phyloP scores from a whole-genome alignment of 2,329 filamentous ascomycete genomes.

The Exophiala calicioides region DNA sequence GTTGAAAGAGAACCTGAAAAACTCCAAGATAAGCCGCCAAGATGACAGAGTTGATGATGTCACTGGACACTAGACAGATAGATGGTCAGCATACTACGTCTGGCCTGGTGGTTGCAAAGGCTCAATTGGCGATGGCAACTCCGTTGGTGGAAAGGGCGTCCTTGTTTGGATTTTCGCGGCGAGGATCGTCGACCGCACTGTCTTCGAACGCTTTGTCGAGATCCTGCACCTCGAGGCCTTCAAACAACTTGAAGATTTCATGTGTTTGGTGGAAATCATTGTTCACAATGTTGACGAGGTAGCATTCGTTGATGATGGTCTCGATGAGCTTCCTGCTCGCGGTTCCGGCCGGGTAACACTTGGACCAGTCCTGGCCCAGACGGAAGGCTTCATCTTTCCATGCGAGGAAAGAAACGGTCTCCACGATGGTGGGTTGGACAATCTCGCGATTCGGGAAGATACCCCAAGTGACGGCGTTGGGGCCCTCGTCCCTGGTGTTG shows the following conservation, averaged over 20 bases:
- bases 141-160: conserved; percentile 23
- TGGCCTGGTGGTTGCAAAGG: too few species aligned
- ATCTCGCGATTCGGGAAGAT: conserved; percentile 99
- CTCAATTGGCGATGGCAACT: conserved; percentile 11
- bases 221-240: conserved; percentile 70
- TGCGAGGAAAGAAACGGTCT: conserved; percentile 93
- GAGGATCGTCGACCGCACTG: conserved; percentile 4
- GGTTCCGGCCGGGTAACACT: conserved; percentile 76
- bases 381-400: conserved; percentile 99
- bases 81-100: too few species aligned
- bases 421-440: conserved; percentile 99
- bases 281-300: conserved; percentile 94
- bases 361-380: conserved; percentile 89
- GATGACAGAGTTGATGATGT: too few species aligned
- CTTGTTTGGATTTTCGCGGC: conserved; percentile 18
- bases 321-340: conserved; percentile 79
- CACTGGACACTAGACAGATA: too few species aligned
- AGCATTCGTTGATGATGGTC: conserved; percentile 85
- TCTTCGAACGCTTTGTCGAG: conserved; percentile 53
- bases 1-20: too few species aligned
- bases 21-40: too few species aligned
- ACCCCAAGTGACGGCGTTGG: conserved; percentile 99
- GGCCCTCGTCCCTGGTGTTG: conserved; percentile 80
- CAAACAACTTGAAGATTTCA: conserved; percentile 82
- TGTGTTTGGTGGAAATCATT: conserved; percentile 91